Evolutionary conservation across 768 basidiomycete genomes (phyloP).

Genomic region (Suillus lakei): DNA sequence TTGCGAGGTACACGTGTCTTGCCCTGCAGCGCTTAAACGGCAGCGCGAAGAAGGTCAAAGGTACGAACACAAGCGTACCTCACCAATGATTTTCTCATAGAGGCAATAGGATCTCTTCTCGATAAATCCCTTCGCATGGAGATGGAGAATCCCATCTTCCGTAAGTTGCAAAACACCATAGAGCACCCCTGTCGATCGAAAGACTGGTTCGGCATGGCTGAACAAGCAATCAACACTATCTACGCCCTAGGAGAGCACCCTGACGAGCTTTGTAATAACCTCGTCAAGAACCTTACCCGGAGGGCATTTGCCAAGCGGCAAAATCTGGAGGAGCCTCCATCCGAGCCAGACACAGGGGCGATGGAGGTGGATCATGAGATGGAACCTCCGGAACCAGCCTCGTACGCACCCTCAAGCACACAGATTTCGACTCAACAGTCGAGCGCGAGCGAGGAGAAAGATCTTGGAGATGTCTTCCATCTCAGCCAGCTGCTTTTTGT

Average conservation of each 20-base stretch:
- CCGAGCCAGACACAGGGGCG: slow-evolving; percentile 48
- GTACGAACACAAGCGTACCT: slow-evolving; percentile 40
- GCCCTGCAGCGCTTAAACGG: slow-evolving; percentile 92
- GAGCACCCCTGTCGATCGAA: slow-evolving; percentile 80
- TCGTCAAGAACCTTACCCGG: slow-evolving; percentile 82
- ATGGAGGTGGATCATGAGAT: slow-evolving; percentile 61
- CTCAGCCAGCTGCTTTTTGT: slow-evolving; percentile 94
- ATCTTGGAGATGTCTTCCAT: slow-evolving; percentile 82
- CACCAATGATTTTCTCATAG: background rate
- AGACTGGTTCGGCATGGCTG: slow-evolving; percentile 97
- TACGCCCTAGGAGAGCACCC: slow-evolving; percentile 95
- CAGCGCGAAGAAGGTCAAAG: slow-evolving; percentile 97
- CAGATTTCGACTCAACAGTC: slow-evolving; percentile 15
- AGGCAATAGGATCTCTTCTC: slow-evolving; percentile 71
- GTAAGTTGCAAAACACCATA: slow-evolving; percentile 79
- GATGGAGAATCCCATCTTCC: slow-evolving; percentile 88
- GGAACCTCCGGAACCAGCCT: slow-evolving; percentile 33
- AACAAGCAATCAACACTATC: slow-evolving; percentile 95
- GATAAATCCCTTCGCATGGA: slow-evolving; percentile 86
- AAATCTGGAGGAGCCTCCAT: slow-evolving; percentile 5
- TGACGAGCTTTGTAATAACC: slow-evolving; percentile 75
- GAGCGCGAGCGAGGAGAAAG: slow-evolving; percentile 41
- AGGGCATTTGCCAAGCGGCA: slow-evolving; percentile 61
- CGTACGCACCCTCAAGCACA: slow-evolving; percentile 20
- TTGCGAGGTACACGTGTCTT: slow-evolving; percentile 93